These are phyloP conservation scores for Tulasnella sp. DNA, from an alignment of 768 basidiomycete genomes.

Conservation along the genomic window DNA sequence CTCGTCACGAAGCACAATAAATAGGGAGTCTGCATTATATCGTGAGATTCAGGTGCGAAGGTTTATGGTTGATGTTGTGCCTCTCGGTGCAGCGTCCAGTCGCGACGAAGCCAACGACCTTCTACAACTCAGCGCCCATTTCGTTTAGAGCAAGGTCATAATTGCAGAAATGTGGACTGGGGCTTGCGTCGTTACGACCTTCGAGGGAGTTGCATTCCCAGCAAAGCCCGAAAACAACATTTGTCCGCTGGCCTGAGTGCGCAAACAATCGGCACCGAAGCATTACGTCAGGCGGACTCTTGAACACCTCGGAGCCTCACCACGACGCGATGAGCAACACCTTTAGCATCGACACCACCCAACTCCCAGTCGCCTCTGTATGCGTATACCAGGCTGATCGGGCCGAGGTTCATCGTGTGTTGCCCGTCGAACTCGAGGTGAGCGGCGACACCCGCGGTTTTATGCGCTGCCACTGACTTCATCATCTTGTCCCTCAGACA, in stretches of 20 bases:
- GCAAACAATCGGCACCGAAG: not conserved
- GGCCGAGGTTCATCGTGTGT: conserved; percentile 25
- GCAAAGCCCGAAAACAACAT: too few species aligned
- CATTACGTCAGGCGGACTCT: not conserved
- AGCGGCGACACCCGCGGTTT: not conserved
- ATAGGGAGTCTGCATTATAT: too few species aligned
- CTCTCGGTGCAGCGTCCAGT: too few species aligned
- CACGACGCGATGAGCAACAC: conserved; percentile 21
- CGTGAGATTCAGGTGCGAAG: too few species aligned
- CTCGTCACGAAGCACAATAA: too few species aligned
- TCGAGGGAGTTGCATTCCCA: too few species aligned
- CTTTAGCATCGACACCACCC: conserved; percentile 30
- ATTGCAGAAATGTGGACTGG: too few species aligned
- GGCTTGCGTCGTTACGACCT: too few species aligned
- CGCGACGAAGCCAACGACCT: too few species aligned
- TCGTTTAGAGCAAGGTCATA: too few species aligned
- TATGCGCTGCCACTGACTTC: not conserved
- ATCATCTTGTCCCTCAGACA: not conserved
- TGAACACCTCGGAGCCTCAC: not conserved
- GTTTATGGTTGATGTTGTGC: too few species aligned
- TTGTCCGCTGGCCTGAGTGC: not conserved
- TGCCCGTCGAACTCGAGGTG: conserved; percentile 29
- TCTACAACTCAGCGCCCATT: too few species aligned
- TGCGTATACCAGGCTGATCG: conserved; percentile 29
- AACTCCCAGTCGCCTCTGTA: conserved; percentile 24